Conservation (phyloP, 139 green algal genomes). For the Penium margaritaceum region DNA sequence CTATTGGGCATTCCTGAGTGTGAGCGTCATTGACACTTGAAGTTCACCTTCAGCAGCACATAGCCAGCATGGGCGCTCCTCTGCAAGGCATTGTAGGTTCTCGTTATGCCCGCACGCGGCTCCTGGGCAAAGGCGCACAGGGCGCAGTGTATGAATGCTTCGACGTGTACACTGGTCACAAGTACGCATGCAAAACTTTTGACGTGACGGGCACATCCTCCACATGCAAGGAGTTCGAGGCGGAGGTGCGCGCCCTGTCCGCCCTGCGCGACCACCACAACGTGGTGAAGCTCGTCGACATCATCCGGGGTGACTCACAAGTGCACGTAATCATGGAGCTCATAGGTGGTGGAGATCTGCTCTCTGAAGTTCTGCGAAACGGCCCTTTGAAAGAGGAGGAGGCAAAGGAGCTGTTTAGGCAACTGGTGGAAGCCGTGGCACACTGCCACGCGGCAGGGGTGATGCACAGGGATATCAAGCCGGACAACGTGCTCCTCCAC, state of each 20-base stretch:
- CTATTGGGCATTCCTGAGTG: too few species aligned
- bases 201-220: background rate
- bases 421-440: slow-evolving; percentile 30
- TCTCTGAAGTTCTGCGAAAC: slow-evolving; percentile 72
- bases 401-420: slow-evolving; percentile 8
- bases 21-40: too few species aligned
- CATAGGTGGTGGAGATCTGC: slow-evolving; percentile 84
- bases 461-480: slow-evolving; percentile 62
- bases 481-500: slow-evolving; percentile 84
- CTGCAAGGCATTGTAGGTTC: too few species aligned
- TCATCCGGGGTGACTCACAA: background rate
- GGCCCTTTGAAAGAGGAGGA: slow-evolving; percentile 13
- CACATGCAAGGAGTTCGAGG: background rate
- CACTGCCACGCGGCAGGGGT: slow-evolving; percentile 74
- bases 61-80: too few species aligned
- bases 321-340: slow-evolving; percentile 49
- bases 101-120: background rate
- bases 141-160: slow-evolving; percentile 2
- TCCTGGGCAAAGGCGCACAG: background rate
- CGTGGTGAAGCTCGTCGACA: slow-evolving; percentile 25
- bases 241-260: slow-evolving; percentile 17
- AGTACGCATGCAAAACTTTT: background rate
- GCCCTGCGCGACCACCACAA: slow-evolving; percentile 9
- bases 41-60: too few species aligned
- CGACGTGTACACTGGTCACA: background rate